These are phyloP conservation scores for Yarrowia alimentaria DNA, from an alignment of 805 yeast genomes.

Conservation along the genomic window DNA sequence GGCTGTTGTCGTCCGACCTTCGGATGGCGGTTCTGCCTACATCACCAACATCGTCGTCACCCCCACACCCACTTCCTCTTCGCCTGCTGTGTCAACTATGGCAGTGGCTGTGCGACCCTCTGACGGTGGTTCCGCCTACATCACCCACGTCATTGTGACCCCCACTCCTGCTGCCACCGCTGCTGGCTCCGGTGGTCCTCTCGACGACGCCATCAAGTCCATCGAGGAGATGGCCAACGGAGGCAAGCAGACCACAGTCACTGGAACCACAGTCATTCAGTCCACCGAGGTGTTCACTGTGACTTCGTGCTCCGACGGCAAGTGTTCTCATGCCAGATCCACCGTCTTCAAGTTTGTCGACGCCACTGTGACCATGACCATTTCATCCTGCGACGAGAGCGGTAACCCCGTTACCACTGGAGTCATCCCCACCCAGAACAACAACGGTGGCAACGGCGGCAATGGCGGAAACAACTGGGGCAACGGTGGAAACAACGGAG, in stretches of 20 bases:
- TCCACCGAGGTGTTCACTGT: constrained; percentile 10
- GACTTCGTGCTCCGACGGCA: constrained; percentile 19
- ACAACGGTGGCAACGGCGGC: too few species aligned
- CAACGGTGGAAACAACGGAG: too few species aligned
- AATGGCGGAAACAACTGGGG: too few species aligned
- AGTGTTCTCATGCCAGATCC: constrained; percentile 6
- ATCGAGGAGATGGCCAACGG: too few species aligned
- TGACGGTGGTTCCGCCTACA: constrained; percentile 5
- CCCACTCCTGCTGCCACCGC: too few species aligned
- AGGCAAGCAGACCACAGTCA: too few species aligned
- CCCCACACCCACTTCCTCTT: constrained; percentile 4
- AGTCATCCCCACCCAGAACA: too few species aligned
- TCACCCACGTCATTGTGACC: constrained; percentile 16
- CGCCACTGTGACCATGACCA: constrained; percentile 18
- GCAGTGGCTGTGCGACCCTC: constrained; percentile 13
- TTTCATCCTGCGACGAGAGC: constrained; percentile 12
- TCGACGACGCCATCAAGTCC: constrained; percentile 9
- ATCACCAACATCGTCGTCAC: constrained; percentile 24
- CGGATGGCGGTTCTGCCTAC: constrained; percentile 8
- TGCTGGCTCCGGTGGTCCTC: too few species aligned
- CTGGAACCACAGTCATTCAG: too few species aligned
- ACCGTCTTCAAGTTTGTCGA: constrained; percentile 19
- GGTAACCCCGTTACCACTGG: too few species aligned
- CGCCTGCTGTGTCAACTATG: constrained; percentile 4
- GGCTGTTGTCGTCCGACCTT: constrained; percentile 19